Base-by-base conservation (phyloP, 441 rosid species). In the Populus hybrid region DNA sequence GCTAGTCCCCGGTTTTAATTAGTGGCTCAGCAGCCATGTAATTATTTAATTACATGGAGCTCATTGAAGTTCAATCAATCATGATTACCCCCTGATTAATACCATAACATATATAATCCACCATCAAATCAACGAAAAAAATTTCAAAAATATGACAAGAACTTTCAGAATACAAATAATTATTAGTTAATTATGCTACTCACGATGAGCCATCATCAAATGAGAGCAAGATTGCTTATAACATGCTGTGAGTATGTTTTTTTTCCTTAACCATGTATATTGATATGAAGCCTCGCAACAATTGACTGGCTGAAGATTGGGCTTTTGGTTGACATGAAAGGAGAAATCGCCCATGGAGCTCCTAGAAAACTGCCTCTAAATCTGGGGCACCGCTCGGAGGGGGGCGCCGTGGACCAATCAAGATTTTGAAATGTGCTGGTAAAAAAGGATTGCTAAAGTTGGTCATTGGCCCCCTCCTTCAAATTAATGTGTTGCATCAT, bases 381-480 rank as follows among this genome's bases (percentile, higher is more conserved):
- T 11, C 18, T 4, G 57, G 57, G 57, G 57, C 57, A 14, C 6
- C 57, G 3, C 57, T 1, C 18, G 20, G 18, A 14, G 57, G 4
- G 50, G 50, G 50, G 50, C 1, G 14, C 16, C 1, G 18, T 14
- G 20, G 18, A 46, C 57, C 57, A 14, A 46, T 46, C 6, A 46
- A 46, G 12, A 14, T 14, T 46, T 4, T 46, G 57, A 14, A 46
- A 14, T 46, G 57, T 46, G 57, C 46, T 64, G 66, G 72, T 71
- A 54, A 75, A 61, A 64, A 67, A 18, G 80, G 81, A 74, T 7
- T 3, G 57, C 10, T 0, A 71, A 81, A 79, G 68, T 24, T 14
- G 79, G 84, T 77, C 82, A 21, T 21, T 82, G 84, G 82, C 89
- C 77, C 50, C 85, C 83, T 73, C 69, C 16, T 50, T 50, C 20